A percentile compares a stretch with the other conserved stretches of the same genome.
Conservation (phyloP, 2,329 filamentous ascomycete species). For the Westerdykella sp. region DNA sequence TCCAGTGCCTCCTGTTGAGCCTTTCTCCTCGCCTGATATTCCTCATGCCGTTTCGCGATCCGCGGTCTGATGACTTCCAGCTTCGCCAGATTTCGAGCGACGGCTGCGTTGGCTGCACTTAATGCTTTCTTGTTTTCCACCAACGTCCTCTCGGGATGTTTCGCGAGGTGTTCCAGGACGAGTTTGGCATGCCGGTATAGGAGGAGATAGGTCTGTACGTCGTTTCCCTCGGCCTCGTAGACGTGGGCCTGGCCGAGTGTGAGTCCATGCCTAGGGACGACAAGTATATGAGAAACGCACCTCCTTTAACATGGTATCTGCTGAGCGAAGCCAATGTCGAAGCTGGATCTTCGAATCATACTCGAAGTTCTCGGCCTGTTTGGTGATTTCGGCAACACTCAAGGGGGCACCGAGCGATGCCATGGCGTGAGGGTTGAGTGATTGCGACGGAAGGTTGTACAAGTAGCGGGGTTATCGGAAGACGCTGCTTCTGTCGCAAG, state of each 20-base stretch:
- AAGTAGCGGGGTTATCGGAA: background rate
- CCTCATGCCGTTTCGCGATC: conserved; percentile 63
- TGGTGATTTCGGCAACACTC: conserved; percentile 70
- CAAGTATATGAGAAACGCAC: conserved; percentile 42
- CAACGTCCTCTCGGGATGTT: conserved; percentile 68
- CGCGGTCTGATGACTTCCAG: conserved; percentile 75
- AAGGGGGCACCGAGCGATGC: conserved; percentile 47
- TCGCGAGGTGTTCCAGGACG: conserved; percentile 67
- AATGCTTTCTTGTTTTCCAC: conserved; percentile 53
- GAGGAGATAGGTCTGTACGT: conserved; percentile 82
- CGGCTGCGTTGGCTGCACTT: conserved; percentile 53
- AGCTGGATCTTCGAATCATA: conserved; percentile 73
- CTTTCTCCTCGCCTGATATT: conserved; percentile 28
- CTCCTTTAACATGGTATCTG: conserved; percentile 73
- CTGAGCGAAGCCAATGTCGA: conserved; percentile 74
- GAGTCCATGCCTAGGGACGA: conserved; percentile 8
- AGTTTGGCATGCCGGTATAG: conserved; percentile 84
- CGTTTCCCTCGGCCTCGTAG: conserved; percentile 79
- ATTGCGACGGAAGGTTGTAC: conserved; percentile 5
- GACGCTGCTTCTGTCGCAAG: background rate
- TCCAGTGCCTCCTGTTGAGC: conserved; percentile 22
- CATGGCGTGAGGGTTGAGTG: conserved; percentile 15
- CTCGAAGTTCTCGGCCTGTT: conserved; percentile 70
- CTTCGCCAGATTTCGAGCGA: conserved; percentile 59
- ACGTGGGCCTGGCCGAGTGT: conserved; percentile 60